Percentiles rank a stretch among this genome's conserved stretches.
These are phyloP conservation scores for Cutaneotrichosporon daszewskae DNA, from an alignment of 1,284 basidiomycete genomes.

Conservation along the genomic window DNA sequence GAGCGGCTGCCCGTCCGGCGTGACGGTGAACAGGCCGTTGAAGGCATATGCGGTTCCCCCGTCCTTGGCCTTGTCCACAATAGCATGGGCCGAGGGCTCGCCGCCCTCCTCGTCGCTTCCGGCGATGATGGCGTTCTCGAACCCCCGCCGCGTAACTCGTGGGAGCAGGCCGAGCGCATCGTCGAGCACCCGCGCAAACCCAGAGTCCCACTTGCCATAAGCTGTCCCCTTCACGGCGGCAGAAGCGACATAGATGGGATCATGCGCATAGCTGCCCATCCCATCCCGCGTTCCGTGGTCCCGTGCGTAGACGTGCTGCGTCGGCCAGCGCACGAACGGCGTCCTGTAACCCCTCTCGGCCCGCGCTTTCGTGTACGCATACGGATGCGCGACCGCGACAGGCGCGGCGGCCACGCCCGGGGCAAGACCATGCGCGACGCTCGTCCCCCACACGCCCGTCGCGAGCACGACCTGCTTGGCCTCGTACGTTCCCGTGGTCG, in stretches of 20 bases:
- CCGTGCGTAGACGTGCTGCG: constrained; percentile 22
- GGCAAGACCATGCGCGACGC: neutral
- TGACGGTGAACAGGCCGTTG: constrained; percentile 28
- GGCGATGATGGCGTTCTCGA: neutral
- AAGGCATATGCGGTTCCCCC: constrained; percentile 11
- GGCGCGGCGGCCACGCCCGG: constrained; percentile 18
- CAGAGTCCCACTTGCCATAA: constrained; percentile 17
- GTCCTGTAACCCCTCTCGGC: neutral
- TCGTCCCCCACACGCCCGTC: neutral
- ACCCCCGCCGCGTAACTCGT: neutral
- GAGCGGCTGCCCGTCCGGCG: constrained; percentile 27
- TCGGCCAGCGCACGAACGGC: constrained; percentile 27
- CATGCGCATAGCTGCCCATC: constrained; percentile 20
- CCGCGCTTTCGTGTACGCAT: constrained; percentile 13
- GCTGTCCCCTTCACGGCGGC: constrained; percentile 9
- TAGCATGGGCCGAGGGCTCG: neutral
- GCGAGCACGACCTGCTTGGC: too few relatives aligned
- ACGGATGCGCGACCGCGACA: constrained; percentile 32
- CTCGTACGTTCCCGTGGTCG: too few relatives aligned
- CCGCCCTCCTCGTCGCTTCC: neutral
- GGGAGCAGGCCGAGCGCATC: constrained; percentile 15
- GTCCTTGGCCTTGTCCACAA: neutral
- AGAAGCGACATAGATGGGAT: constrained; percentile 10
- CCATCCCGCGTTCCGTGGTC: constrained; percentile 23
- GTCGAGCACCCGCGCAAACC: constrained; percentile 14